Conservation (phyloP, 257 asterid genomes). For the Leonotis leonurus region DNA sequence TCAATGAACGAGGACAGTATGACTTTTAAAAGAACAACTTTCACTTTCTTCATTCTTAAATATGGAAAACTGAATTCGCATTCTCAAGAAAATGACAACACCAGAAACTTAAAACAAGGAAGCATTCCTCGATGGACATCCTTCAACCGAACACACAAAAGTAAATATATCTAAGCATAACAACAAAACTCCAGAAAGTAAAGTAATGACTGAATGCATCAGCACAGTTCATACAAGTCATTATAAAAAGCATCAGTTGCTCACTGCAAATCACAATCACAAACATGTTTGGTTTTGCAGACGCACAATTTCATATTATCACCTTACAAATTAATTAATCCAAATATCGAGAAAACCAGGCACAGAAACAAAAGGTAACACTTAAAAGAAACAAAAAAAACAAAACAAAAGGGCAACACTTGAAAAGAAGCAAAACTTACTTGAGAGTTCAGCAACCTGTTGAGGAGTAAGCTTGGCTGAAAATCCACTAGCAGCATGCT, state of each 20-base stretch:
- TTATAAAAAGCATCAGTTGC: neutral
- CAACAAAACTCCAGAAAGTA: neutral
- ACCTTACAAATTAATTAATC: neutral
- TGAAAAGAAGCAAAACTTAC: constrained; percentile 39
- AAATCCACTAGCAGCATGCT: constrained; percentile 85
- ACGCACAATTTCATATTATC: neutral
- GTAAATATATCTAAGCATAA: neutral
- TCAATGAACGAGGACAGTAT: neutral
- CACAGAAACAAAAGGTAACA: neutral
- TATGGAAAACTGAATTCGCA: neutral
- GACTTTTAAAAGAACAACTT: no score
- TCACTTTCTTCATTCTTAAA: neutral
- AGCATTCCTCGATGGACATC: neutral
- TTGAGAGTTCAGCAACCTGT: constrained; percentile 58
- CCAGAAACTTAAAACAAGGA: neutral
- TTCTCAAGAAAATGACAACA: neutral
- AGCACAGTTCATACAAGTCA: neutral
- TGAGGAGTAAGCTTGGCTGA: constrained; percentile 87
- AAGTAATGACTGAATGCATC: no score
- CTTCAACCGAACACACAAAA: neutral
- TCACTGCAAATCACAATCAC: no score
- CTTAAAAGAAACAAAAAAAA: no score
- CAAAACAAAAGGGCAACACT: no score
- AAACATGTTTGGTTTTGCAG: no score
- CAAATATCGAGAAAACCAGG: neutral